phyloP scores from a whole-genome alignment of 306 rosid species.

The Acacia acuminata region DNA sequence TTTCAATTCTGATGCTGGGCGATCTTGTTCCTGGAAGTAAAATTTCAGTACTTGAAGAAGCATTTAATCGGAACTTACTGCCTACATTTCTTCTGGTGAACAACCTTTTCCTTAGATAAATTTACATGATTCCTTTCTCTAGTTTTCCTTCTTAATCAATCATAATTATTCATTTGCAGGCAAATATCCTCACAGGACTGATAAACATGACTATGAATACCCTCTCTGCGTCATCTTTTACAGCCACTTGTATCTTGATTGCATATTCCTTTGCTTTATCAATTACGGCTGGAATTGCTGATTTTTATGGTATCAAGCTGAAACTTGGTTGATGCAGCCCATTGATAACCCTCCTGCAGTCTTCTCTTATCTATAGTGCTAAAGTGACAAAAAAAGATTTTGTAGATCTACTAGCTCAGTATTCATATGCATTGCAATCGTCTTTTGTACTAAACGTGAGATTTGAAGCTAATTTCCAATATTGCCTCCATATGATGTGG shows the following conservation, averaged over 20 bases:
- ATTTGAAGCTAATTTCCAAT: not conserved
- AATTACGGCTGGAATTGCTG: slow-evolving; percentile 48
- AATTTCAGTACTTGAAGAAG: slow-evolving; percentile 67
- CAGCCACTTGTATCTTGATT: slow-evolving; percentile 51
- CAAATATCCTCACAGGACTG: slow-evolving; percentile 72
- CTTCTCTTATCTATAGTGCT: not conserved
- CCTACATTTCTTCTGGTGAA: slow-evolving; percentile 80
- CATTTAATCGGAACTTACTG: slow-evolving; percentile 62
- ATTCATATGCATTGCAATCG: slow-evolving; percentile 10
- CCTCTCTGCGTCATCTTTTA: slow-evolving; percentile 49
- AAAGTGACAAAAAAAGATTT: not conserved
- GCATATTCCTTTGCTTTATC: slow-evolving; percentile 53
- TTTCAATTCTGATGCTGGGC: slow-evolving; percentile 56
- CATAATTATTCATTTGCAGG: slow-evolving; percentile 49
- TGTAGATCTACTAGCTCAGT: not conserved
- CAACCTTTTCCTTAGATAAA: not conserved
- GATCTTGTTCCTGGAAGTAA: slow-evolving; percentile 62
- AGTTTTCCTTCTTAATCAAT: slow-evolving; percentile 16
- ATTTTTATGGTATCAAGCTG: slow-evolving; percentile 54
- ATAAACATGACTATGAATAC: slow-evolving; percentile 72
- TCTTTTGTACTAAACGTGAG: slow-evolving; percentile 11
- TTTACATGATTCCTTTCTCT: slow-evolving; percentile 10
- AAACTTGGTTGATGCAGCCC: slow-evolving; percentile 63
- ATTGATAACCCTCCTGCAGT: slow-evolving; percentile 2
- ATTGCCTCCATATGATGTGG: too few species aligned